phyloP scores from a whole-genome alignment of 2,329 filamentous ascomycete genomes.

The Cryoendolithus antarcticus region DNA sequence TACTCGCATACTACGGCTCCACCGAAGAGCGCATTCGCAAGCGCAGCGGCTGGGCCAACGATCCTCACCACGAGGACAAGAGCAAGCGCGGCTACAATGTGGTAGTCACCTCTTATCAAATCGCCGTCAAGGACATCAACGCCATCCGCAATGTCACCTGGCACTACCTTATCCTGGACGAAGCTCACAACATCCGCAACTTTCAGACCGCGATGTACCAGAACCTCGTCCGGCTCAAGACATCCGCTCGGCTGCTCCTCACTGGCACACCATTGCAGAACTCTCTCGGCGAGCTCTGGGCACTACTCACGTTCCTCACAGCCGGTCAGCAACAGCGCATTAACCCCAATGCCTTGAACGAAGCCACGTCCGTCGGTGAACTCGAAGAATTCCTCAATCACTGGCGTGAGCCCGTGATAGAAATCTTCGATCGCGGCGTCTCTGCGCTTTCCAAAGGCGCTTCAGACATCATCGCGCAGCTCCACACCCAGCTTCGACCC shows the following conservation, averaged over 20 bases:
- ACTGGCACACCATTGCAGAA: slow-evolving; percentile 96
- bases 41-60: slow-evolving; percentile 82
- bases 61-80: slow-evolving; percentile 47
- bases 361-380: slow-evolving; percentile 72
- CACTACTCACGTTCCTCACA: slow-evolving; percentile 89
- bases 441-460: slow-evolving; percentile 93
- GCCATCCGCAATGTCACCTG: slow-evolving; percentile 85
- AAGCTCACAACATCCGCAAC: slow-evolving; percentile 99
- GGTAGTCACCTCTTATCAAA: slow-evolving; percentile 92
- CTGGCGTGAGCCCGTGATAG: slow-evolving; percentile 88
- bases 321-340: slow-evolving; percentile 57
- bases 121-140: slow-evolving; percentile 85
- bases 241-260: slow-evolving; percentile 70
- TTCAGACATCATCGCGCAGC: slow-evolving; percentile 77
- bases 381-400: slow-evolving; percentile 93
- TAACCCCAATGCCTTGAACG: slow-evolving; percentile 54
- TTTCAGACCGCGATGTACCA: slow-evolving; percentile 98
- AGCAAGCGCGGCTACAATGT: slow-evolving; percentile 99
- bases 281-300: slow-evolving; percentile 94
- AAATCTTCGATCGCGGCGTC: slow-evolving; percentile 87
- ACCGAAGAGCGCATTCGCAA: slow-evolving; percentile 80
- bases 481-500: slow-evolving; percentile 86
- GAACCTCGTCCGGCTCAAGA: slow-evolving; percentile 85
- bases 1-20: slow-evolving; percentile 90
- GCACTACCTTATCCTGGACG: slow-evolving; percentile 97